Conservation (phyloP, 306 rosid genomes). For the Pyrus pyrifolia region DNA sequence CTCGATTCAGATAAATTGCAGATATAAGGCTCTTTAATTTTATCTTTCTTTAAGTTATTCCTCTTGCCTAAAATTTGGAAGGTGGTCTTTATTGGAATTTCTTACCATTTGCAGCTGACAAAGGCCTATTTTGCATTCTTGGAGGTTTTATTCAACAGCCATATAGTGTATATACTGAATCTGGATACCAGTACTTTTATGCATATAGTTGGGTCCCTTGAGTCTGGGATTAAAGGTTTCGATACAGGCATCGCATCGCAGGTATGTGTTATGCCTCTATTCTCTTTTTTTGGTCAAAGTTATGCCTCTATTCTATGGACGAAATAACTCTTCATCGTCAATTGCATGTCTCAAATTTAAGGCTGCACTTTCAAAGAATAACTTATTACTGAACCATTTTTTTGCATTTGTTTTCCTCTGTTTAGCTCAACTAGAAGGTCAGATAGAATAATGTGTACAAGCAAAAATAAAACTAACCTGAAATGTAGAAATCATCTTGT, state of each 20-base stretch:
- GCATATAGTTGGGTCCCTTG: constrained; percentile 92
- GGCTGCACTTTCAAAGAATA: neutral
- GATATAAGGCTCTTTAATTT: neutral
- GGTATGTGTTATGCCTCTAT: constrained; percentile 45
- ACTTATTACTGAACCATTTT: neutral
- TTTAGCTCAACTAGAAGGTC: neutral
- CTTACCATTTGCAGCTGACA: constrained; percentile 64
- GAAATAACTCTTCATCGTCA: neutral
- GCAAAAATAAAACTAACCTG: neutral
- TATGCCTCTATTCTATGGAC: neutral
- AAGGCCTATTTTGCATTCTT: constrained; percentile 90
- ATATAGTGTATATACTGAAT: constrained; percentile 68
- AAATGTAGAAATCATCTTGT: neutral
- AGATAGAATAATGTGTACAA: neutral
- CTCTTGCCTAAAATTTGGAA: neutral
- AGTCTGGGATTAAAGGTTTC: constrained; percentile 96
- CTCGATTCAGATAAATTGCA: neutral
- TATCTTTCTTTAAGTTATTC: neutral
- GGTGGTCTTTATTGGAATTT: neutral
- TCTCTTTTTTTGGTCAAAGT: no score
- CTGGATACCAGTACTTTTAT: constrained; percentile 74
- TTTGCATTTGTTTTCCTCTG: neutral
- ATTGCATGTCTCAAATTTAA: neutral
- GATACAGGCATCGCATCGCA: constrained; percentile 90
- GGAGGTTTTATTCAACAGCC: constrained; percentile 92